Evolutionary conservation across 176 grass and related monocot species (phyloP), one percentile per base, ranked within the genome.

Genomic region (Ampelocalamus luodianensis): DNA sequence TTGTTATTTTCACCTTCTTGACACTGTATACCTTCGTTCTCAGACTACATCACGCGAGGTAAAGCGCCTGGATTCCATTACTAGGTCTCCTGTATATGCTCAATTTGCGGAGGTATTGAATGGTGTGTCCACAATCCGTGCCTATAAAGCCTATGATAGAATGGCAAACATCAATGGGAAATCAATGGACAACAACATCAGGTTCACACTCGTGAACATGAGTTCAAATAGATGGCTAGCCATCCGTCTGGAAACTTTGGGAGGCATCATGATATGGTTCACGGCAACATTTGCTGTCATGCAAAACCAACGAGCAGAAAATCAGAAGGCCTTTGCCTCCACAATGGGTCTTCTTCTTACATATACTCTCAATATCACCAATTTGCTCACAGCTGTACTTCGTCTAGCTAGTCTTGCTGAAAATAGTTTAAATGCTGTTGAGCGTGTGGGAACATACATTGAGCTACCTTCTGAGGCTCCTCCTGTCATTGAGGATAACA

Each of bases 381-480:
- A 79, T 79, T 83, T 99, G 81, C 89, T 99, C 62, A 99, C 96
- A 8, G 77, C 78, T 72, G 90, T 89, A 77, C 89, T 99, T 80
- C 91, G 96, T 68, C 86, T 99, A 71, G 96, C 96, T 78, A 99
- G 96, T 83, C 91, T 99, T n/a, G 93, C 96, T 68, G 96, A 99
- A 95, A 99, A 99, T 85, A 99, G 93, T 85, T 90, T 99, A 85
- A 99, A 99, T 92, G 93, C 96, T 79, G 96, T 99, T 76, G 96
- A 99, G 68, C 84, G 96, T 77, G 81, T 96, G 43, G 93, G 91
- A 71, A 99, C 90, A 72, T 99, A 99, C 66, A 94, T 96, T 45
- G 96, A 99, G 38, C 87, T 96, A 53, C 90, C 87, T 85, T 92
- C 93, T 68, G 96, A 99, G 91, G 96, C 96, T 87, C 90, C 96